Percentiles rank a stretch among this genome's conserved stretches.
Conservation (phyloP, 441 rosid species). For the Populus tomentosa region DNA sequence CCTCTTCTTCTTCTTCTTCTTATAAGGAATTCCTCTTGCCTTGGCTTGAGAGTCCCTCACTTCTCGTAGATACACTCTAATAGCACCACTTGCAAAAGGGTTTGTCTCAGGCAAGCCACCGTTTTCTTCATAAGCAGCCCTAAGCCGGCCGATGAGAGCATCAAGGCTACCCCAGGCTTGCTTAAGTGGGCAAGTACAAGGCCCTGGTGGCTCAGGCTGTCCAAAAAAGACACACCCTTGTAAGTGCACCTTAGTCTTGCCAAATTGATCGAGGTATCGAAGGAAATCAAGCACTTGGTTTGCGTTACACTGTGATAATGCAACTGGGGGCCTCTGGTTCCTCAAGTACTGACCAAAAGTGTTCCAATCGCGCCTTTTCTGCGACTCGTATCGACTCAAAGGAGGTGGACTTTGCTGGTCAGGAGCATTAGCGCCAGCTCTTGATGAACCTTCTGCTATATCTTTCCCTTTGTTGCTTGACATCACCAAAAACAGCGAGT, state of each 20-base stretch:
- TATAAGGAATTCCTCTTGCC: slow-evolving; percentile 55
- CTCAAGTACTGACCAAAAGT: slow-evolving; percentile 72
- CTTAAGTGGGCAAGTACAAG: slow-evolving; percentile 67
- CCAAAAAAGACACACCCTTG: slow-evolving; percentile 70
- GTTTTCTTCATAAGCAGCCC: slow-evolving; percentile 81
- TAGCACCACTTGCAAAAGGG: slow-evolving; percentile 71
- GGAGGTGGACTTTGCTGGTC: slow-evolving; percentile 34
- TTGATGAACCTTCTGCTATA: slow-evolving; percentile 45
- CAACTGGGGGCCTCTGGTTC: slow-evolving; percentile 76
- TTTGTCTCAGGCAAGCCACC: slow-evolving; percentile 73
- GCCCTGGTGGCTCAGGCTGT: slow-evolving; percentile 70
- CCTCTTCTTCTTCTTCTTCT: slow-evolving; percentile 70
- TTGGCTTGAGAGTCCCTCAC: slow-evolving; percentile 47
- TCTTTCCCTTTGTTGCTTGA: slow-evolving; percentile 43
- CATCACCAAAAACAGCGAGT: slow-evolving; percentile 18
- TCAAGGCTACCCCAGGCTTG: slow-evolving; percentile 94
- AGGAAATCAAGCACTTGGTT: slow-evolving; percentile 41
- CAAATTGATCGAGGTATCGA: slow-evolving; percentile 53
- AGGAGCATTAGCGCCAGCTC: slow-evolving; percentile 16
- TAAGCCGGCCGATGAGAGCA: slow-evolving; percentile 75
- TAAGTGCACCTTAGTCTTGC: slow-evolving; percentile 75
- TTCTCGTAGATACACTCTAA: slow-evolving; percentile 62
- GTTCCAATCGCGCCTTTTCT: slow-evolving; percentile 77
- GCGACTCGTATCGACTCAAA: slow-evolving; percentile 75
- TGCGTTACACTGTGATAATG: slow-evolving; percentile 55